Evolutionary conservation across 306 rosid genomes (phyloP).

Genomic region (Biancaea sappan): DNA sequence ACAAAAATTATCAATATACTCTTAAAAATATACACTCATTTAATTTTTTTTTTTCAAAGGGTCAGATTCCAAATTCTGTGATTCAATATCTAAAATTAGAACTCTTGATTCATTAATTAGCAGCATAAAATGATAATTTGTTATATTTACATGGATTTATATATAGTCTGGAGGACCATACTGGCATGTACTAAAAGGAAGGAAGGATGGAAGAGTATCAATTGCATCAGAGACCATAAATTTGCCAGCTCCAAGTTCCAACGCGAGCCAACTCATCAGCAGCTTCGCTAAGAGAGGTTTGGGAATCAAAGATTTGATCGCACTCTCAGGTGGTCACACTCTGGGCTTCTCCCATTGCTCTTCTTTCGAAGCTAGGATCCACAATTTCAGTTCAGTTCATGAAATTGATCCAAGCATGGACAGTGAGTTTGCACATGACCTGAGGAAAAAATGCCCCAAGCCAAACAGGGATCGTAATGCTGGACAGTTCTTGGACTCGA

Average conservation of each 20-base stretch:
- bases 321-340: constrained; percentile 84
- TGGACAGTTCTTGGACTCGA: constrained; percentile 68
- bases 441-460: constrained; percentile 58
- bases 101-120: too few relatives aligned
- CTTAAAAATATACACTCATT: too few relatives aligned
- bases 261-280: constrained; percentile 58
- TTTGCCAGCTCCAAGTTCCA: constrained; percentile 72
- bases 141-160: neutral
- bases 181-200: constrained; percentile 76
- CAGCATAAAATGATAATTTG: constrained; percentile 1
- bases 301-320: constrained; percentile 62
- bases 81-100: neutral
- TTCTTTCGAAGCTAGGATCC: constrained; percentile 57
- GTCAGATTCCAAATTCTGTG: too few relatives aligned
- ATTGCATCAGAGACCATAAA: constrained; percentile 64
- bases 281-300: constrained; percentile 73
- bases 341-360: constrained; percentile 82
- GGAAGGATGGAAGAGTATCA: constrained; percentile 78
- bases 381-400: constrained; percentile 51
- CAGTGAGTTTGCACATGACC: constrained; percentile 50
- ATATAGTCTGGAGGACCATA: constrained; percentile 75
- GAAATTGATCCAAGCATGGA: constrained; percentile 61
- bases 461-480: constrained; percentile 50
- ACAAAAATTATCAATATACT: too few relatives aligned
- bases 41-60: too few relatives aligned